These are phyloP conservation scores for Fraxinus velutina DNA, from an alignment of 305 asterid genomes.

Conservation along the genomic window DNA sequence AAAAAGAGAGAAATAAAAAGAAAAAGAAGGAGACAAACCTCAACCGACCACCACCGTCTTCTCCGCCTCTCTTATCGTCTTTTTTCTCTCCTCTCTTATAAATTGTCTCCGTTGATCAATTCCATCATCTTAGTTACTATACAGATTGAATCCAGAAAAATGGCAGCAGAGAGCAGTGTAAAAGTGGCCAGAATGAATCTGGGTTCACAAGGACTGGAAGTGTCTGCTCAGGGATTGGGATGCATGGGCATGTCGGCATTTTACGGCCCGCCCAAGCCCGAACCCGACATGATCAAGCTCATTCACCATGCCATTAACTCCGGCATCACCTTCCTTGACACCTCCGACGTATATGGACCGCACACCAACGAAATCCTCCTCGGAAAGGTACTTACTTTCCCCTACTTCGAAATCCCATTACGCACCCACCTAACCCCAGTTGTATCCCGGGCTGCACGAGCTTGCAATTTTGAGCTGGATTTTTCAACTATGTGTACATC, in stretches of 20 bases:
- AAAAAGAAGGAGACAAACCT: too few relatives aligned
- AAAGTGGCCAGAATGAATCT: conserved; percentile 30
- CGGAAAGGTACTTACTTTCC: conserved; percentile 25
- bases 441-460: not conserved
- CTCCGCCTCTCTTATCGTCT: not conserved
- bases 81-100: not conserved
- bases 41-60: too few relatives aligned
- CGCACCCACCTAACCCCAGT: not conserved
- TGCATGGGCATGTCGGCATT: conserved; percentile 45
- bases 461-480: not conserved
- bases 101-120: not conserved
- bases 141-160: not conserved
- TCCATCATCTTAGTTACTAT: not conserved
- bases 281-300: conserved; percentile 34
- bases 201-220: conserved; percentile 37
- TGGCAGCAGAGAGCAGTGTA: not conserved
- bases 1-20: too few relatives aligned
- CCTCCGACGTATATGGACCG: conserved; percentile 39
- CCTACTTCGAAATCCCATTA: not conserved
- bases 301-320: conserved; percentile 32
- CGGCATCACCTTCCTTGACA: conserved; percentile 37
- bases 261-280: conserved; percentile 40
- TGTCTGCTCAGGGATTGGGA: conserved; percentile 37
- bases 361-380: conserved; percentile 40
- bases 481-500: not conserved